Evolutionary conservation across 768 basidiomycete genomes (phyloP), one percentile per base, ranked within the genome.

Genomic region (Panellus pusillus): DNA sequence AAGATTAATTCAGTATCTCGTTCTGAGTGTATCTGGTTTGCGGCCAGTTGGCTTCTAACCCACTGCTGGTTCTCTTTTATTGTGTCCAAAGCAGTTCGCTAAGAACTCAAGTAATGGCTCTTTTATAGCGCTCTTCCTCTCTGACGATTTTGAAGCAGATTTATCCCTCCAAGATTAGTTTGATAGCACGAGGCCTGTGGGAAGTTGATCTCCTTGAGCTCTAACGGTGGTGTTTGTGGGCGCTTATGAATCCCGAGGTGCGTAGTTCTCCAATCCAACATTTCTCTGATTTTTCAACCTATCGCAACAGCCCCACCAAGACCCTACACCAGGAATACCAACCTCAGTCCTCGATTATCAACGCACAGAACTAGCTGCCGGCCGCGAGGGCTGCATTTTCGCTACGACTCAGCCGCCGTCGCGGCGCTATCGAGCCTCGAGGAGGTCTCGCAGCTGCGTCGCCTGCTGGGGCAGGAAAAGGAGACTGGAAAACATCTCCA

Each of bases 321-420:
- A 43, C 5, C 9, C 45, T 1, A 24, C 24, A 24, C 55, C 32
- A 1, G 20, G 29, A 13, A 44, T 57, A 27, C 55, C 55, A 14
- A 44, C 50, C 31, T 47, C 50, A 28, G 50, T 57, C 36, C 13
- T 57, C 27, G 55, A 57, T 2, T 52, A 28, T 32, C 50, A 44
- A 40, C 50, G 55, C 41, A 15, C 47, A 6, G 13, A 13, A 11
- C 11, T 8, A 3, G 44, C 18, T 4, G 45, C 9, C 9, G 48
- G 27, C 28, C 28, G 38, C 0, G 43, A 43, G 6, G 36, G 40
- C 55, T 57, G 37, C 50, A 57, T 41, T 57, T 52, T 31, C 27
- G 31, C 13, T 57, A 57, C 19, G 55, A 57, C 38, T 37, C 29
- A 29, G 28, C 35, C 27, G 42, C 42, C 24, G 40, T 42, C 3